These are phyloP conservation scores for Paraphysoderma sedebokerense DNA, from an alignment of 371 early-diverging fungal species.

Conservation along the genomic window DNA sequence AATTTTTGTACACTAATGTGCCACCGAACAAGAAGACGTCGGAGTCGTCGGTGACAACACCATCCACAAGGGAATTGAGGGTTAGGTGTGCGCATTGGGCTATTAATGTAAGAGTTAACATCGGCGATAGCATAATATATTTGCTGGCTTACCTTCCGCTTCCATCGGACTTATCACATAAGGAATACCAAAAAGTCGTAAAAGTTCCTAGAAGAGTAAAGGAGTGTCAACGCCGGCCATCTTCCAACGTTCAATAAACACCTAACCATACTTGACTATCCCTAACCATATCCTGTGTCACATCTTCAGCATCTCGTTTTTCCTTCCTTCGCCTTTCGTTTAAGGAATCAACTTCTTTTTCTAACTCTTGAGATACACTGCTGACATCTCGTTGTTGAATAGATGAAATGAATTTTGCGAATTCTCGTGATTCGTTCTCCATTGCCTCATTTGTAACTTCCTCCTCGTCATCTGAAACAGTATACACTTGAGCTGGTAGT, in stretches of 20 bases:
- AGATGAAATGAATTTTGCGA: slow-evolving; percentile 28
- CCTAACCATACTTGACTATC: slow-evolving; percentile 43
- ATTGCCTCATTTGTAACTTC: too few species aligned
- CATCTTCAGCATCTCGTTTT: slow-evolving; percentile 40
- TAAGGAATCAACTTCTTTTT: slow-evolving; percentile 37
- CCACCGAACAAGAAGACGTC: slow-evolving; percentile 97
- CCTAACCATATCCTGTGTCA: slow-evolving; percentile 49
- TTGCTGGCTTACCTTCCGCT: too few species aligned
- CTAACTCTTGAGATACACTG: slow-evolving; percentile 24
- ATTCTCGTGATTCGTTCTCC: slow-evolving; percentile 33
- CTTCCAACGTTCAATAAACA: too few species aligned
- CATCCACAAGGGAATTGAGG: slow-evolving; percentile 62
- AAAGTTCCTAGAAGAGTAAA: slow-evolving; percentile 32
- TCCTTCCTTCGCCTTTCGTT: slow-evolving; percentile 32
- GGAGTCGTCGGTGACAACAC: slow-evolving; percentile 96
- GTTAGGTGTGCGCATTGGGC: slow-evolving; percentile 86
- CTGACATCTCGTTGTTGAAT: slow-evolving; percentile 22
- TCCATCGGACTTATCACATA: slow-evolving; percentile 91
- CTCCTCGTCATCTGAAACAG: too few species aligned
- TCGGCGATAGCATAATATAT: too few species aligned
- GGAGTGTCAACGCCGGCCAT: too few species aligned
- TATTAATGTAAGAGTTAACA: too few species aligned
- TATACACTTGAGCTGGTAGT: too few species aligned
- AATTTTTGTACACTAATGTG: slow-evolving; percentile 74
- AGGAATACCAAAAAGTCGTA: slow-evolving; percentile 91